Evolutionary conservation across 2,329 filamentous ascomycete genomes (phyloP).

Genomic region (Ceratocystis destructans): DNA sequence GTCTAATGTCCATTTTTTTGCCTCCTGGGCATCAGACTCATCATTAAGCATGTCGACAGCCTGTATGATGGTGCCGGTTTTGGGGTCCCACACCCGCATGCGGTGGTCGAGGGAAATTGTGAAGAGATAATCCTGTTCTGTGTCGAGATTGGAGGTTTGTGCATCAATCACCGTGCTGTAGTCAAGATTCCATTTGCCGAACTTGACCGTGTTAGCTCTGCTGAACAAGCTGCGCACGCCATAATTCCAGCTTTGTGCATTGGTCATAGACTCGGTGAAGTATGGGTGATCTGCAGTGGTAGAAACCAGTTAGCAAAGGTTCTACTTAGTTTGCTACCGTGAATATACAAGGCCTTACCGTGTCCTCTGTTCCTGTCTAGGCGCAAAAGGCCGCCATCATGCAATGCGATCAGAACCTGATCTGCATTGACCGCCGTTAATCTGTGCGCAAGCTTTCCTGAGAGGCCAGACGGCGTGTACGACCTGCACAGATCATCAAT

Average conservation of each 20-base stretch:
- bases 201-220: conserved; percentile 47
- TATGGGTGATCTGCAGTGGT: conserved; percentile 23
- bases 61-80: conserved; percentile 62
- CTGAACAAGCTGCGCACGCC: conserved; percentile 53
- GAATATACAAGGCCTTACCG: conserved; percentile 27
- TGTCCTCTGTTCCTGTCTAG: conserved; percentile 46
- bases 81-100: conserved; percentile 76
- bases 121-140: conserved; percentile 38
- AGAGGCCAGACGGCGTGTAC: conserved; percentile 57
- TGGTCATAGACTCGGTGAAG: conserved; percentile 63
- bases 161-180: conserved; percentile 53
- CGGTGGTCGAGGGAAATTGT: conserved; percentile 82
- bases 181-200: conserved; percentile 52
- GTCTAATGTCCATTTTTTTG: conserved; percentile 62
- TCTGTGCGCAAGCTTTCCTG: conserved; percentile 66
- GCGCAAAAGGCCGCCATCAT: conserved; percentile 61
- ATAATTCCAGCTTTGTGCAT: conserved; percentile 57
- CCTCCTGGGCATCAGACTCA: conserved; percentile 50
- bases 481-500: conserved; percentile 65
- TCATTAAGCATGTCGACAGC: conserved; percentile 66
- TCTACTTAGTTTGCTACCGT: not conserved
- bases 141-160: conserved; percentile 38
- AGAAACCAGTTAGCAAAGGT: conserved; percentile 20
- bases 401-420: conserved; percentile 66
- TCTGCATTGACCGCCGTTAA: conserved; percentile 60